A percentile compares a stretch with the other conserved stretches of the same genome.
Conservation (phyloP, 1,139 yeast genomes). For the Saccharomyces pastorianus region DNA sequence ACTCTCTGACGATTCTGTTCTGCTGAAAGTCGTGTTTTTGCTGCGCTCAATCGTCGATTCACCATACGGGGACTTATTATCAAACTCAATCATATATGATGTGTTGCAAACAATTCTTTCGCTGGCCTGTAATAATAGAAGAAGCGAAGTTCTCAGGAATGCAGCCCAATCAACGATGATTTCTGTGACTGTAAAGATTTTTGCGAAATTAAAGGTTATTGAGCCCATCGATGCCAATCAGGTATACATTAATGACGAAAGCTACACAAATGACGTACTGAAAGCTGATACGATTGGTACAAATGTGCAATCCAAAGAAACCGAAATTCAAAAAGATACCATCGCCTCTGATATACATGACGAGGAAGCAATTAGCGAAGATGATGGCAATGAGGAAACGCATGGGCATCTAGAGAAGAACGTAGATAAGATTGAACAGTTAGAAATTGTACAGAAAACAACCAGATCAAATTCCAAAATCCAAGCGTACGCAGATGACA, state of each 20-base stretch:
- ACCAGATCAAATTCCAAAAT: not conserved
- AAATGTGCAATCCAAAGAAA: slow-evolving; percentile 3
- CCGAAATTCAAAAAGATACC: slow-evolving; percentile 4
- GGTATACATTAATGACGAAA: slow-evolving; percentile 32
- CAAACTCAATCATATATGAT: slow-evolving; percentile 81
- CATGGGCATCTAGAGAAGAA: not conserved
- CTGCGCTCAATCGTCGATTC: slow-evolving; percentile 63
- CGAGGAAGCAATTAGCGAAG: slow-evolving; percentile 3
- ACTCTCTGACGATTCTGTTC: slow-evolving; percentile 83
- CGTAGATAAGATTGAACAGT: not conserved
- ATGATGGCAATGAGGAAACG: not conserved
- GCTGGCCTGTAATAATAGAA: slow-evolving; percentile 84
- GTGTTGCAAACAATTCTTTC: slow-evolving; percentile 87
- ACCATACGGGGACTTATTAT: slow-evolving; percentile 52
- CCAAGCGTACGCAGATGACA: slow-evolving; percentile 12
- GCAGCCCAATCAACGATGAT: slow-evolving; percentile 85
- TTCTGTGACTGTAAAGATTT: slow-evolving; percentile 60
- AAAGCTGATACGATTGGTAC: slow-evolving; percentile 33
- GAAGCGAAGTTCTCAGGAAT: slow-evolving; percentile 81
- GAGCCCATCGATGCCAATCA: slow-evolving; percentile 38
- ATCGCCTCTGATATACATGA: not conserved
- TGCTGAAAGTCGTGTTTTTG: slow-evolving; percentile 70
- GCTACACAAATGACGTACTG: slow-evolving; percentile 31
- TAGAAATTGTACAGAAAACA: not conserved
- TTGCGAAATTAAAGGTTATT: slow-evolving; percentile 49